Base-by-base conservation (phyloP, 345 rosid genomes). In the Excoecaria agallocha region DNA sequence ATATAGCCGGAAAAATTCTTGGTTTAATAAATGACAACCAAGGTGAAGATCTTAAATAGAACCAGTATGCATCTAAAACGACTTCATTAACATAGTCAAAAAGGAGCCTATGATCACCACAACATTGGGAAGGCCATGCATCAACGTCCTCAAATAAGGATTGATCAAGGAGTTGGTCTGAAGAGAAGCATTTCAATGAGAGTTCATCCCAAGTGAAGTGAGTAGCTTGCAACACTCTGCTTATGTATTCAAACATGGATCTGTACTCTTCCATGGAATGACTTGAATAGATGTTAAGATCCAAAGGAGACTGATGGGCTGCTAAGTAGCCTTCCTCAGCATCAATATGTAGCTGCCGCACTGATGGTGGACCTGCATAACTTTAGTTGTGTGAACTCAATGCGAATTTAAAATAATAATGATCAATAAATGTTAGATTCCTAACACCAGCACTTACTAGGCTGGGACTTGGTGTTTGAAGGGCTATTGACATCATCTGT, bases 71-170 rank as follows among this genome's bases (percentile, higher is more conserved):
- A 79, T 86, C 89, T 68, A 78, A 74, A 68, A 93, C 85, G 56
- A 91, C 81, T 81, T 91, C 97, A 58, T 83, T 85, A 0, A 86
- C 66, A 74, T 84, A 86, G 71, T 85, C 94, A 48, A 80, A 82
- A 56, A 93, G 72, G 70, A 89, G 88, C 68, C 75, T 82, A 3
- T 58, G 80, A 72, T 84, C 71, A 1, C 46, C 70, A 48, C 37
- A 58, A 15, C 54, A 52, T 65, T 45, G 79, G 70, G 82, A 63
- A 64, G 76, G 61, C 52, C 77, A 69, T 41, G 64, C 71, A 74
- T 85, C 77, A 56, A 78, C 67, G 56, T 78, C 84, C 17, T 86
- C 82, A 1, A 82, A 76, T 49, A 92, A 67, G 52, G 86, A 81
- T 68, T 79, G 78, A n/a, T 78, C 82, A 48, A 82, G 81, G 71